Evolutionary conservation across 2,329 filamentous ascomycete genomes (phyloP), one percentile per base, ranked within the genome.

Genomic region (Fusarium sp.): DNA sequence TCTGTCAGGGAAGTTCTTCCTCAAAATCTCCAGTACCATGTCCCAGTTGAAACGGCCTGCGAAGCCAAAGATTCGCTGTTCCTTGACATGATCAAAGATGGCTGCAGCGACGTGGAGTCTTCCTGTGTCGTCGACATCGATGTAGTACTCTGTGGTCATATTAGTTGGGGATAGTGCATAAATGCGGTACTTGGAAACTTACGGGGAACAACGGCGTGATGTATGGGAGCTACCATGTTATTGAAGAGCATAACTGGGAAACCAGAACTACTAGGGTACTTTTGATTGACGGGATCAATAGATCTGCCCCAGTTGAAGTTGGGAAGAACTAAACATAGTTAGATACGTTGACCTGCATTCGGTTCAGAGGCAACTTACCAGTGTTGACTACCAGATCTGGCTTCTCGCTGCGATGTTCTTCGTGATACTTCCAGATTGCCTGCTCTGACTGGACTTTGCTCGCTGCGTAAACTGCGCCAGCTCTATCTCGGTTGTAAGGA

Each of bases 51-150:
- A 84, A 0, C 80, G 80, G 3, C 80, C 77, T 0, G 83, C 85
- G 53, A 85, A 87, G 2, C 78, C 87, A 70, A 89, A 87, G 11
- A 90, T 73, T 3, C 88, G 82, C 69, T 89, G 82, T 1, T 80
- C 79, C 3, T 76, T 63, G 0, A 88, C 80, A 1, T 80, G 77
- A 0, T 80, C 77, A 23, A 86, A 77, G 0, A 87, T 77, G 10
- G 85, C 76, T 0, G 83, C 87, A 5, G 84, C 83, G 5, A 89
- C 78, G 39, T 89, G 86, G 0, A 90, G 74, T 0, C 82, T 77
- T 0, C 85, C 87, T 6, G 72, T 72, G 52, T 89, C 86, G 13
- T 83, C 76, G 0, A 85, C 81, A 66, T 86, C 78, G 24, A 86
- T 76, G 70, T 76, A 82, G 73, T 82, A 79, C 73, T 79, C 82